Percentiles rank a stretch among this genome's conserved stretches.
Evolutionary conservation across 2,329 filamentous ascomycete species (phyloP).

Genomic region (Ascochyta fabae): DNA sequence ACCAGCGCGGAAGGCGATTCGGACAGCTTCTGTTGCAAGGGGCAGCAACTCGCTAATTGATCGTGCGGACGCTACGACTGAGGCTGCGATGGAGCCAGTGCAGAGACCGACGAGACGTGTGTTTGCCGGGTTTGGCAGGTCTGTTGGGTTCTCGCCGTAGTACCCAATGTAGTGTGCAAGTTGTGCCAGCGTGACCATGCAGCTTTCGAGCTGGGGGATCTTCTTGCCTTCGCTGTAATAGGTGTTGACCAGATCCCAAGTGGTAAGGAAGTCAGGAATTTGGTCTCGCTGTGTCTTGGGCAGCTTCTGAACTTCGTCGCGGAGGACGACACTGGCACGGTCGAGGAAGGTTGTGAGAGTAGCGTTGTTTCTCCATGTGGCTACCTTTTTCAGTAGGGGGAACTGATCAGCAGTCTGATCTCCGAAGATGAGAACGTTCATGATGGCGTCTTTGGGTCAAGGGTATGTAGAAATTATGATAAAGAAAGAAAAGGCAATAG

Average conservation of each 20-base stretch:
- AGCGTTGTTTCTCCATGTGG: constrained; percentile 59
- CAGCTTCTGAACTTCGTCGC: constrained; percentile 65
- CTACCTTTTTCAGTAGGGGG: constrained; percentile 61
- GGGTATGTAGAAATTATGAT: constrained; percentile 35
- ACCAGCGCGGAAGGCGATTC: constrained; percentile 71
- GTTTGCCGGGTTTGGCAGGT: constrained; percentile 57
- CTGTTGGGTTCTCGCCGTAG: constrained; percentile 61
- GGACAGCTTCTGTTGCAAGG: constrained; percentile 67
- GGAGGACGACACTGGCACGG: constrained; percentile 63
- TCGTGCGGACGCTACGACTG: constrained; percentile 68
- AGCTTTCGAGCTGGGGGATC: constrained; percentile 69
- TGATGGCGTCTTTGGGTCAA: constrained; percentile 33
- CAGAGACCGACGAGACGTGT: constrained; percentile 68
- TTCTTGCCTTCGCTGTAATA: constrained; percentile 66
- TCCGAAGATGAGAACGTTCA: constrained; percentile 68
- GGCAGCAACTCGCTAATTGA: constrained; percentile 67
- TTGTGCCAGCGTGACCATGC: constrained; percentile 69
- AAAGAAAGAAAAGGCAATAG: constrained; percentile 10
- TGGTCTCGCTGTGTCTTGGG: constrained; percentile 62
- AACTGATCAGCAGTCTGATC: constrained; percentile 75
- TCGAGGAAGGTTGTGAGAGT: constrained; percentile 69
- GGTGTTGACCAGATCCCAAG: constrained; percentile 69
- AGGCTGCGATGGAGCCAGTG: constrained; percentile 73
- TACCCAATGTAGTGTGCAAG: constrained; percentile 73
- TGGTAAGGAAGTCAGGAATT: constrained; percentile 67